Evolutionary conservation across 2,329 filamentous ascomycete genomes (phyloP).

Genomic region (Colletotrichum spinosum): DNA sequence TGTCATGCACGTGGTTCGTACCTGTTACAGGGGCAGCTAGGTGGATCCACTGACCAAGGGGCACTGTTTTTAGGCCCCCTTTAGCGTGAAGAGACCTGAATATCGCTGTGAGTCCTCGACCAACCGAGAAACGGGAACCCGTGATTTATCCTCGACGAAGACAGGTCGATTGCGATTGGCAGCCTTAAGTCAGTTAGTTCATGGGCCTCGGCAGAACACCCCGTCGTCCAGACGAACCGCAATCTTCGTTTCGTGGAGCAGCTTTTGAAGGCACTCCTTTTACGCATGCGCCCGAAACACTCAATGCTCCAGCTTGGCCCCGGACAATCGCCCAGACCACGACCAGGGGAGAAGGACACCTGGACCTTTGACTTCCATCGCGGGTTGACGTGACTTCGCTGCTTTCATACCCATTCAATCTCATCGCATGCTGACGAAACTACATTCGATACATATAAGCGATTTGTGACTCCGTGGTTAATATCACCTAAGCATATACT

Average conservation of each 20-base stretch:
- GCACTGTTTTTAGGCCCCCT: neutral
- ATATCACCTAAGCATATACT: too few species aligned
- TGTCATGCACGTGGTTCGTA: too few species aligned
- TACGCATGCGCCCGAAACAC: constrained; percentile 31
- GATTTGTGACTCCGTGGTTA: too few species aligned
- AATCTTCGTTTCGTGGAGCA: neutral
- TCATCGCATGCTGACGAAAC: neutral
- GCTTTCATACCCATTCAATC: neutral
- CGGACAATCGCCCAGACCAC: constrained; percentile 19
- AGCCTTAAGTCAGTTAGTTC: neutral
- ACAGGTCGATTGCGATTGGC: too few species aligned
- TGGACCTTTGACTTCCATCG: constrained; percentile 10
- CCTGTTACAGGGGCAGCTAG: neutral
- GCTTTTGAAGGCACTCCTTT: constrained; percentile 6
- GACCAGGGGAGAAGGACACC: constrained; percentile 29
- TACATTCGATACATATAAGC: too few species aligned
- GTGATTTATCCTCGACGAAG: too few species aligned
- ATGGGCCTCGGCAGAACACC: too few species aligned
- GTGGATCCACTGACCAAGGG: neutral
- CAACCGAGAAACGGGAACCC: too few species aligned
- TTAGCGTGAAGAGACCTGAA: too few species aligned
- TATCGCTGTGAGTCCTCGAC: too few species aligned
- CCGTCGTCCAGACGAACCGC: constrained; percentile 12
- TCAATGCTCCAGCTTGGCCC: constrained; percentile 33
- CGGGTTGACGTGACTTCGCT: too few species aligned